Base-by-base conservation (phyloP, 805 yeast genomes). In the Candida gorgasii region DNA sequence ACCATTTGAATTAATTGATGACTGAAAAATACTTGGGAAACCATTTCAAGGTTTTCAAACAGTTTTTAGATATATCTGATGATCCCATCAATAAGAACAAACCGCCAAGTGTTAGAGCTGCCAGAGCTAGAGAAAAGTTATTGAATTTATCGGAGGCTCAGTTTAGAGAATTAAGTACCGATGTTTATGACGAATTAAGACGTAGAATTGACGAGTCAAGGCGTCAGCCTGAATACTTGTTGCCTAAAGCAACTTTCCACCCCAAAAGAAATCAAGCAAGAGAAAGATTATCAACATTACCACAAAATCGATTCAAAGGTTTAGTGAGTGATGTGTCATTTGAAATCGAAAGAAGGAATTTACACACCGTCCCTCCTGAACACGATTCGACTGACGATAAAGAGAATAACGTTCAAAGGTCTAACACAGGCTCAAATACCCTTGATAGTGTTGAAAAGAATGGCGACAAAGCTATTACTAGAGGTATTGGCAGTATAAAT, bases 261-360 rank as follows among this genome's bases (percentile, higher is more conserved):
- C 90, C 95, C 32, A 90, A 89, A 59, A 78, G 99, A 57, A 95
- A 93, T 59, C 95, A 89, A 62, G 98, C 99, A 1, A 77, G 99
- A 54, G 87, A 87, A 62, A 92, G 90, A 65, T 75, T 93, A 52
- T 84, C 97, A 4, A 80, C 86, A 37, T 76, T 93, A 45, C 93
- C 96, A 1, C 81, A 82, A 38, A 62, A 82, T 3, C 68, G 98
- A 47, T 93, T 93, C 67, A 83, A 84, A 53, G 99, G 92, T 60
- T 77, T 93, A 59, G 95, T 89, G 14, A 82, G 86, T 44, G 99
- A 93, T 60, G 89, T 93, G 32, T 71, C 86, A 32, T 87, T 70
- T 60, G 99, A 93, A 62, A 86, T 89, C 39, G 89, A 85, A 55
- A 78, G 96, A 55, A 71, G 96, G 53, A 72, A 74, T 18, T 79